Evolutionary conservation across 2,329 filamentous ascomycete genomes (phyloP).

Genomic region (Mycosphaerella sp.): DNA sequence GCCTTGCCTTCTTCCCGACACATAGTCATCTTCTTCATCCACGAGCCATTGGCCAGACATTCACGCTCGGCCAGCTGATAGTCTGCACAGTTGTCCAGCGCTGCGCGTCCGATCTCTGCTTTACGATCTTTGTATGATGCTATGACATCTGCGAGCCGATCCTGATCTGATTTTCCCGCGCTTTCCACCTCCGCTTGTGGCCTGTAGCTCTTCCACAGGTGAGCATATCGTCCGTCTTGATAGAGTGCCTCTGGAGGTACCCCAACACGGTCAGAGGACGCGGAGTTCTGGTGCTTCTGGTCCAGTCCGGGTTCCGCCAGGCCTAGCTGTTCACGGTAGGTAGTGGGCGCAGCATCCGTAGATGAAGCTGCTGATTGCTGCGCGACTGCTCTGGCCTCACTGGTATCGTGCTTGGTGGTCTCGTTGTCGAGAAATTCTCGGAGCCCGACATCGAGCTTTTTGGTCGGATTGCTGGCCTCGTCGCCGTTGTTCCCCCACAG

Average conservation of each 20-base stretch:
- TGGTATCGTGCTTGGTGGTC: constrained; percentile 57
- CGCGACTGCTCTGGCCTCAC: constrained; percentile 5
- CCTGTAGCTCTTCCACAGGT: constrained; percentile 89
- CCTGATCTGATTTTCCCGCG: constrained; percentile 65
- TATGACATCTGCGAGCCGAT: constrained; percentile 72
- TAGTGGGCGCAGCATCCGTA: constrained; percentile 26
- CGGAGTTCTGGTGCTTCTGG: constrained; percentile 20
- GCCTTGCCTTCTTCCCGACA: constrained; percentile 69
- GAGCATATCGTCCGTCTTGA: constrained; percentile 67
- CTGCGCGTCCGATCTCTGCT: constrained; percentile 67
- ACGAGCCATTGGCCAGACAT: constrained; percentile 70
- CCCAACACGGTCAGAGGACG: constrained; percentile 29
- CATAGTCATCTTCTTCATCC: constrained; percentile 65
- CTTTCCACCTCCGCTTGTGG: constrained; percentile 64
- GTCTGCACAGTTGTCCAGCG: constrained; percentile 86
- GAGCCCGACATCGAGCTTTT: constrained; percentile 73
- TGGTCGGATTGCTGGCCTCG: constrained; percentile 56
- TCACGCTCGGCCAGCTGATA: constrained; percentile 77
- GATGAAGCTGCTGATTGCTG: constrained; percentile 21
- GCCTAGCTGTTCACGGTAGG: constrained; percentile 31
- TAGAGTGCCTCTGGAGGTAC: constrained; percentile 53
- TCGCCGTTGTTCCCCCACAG: constrained; percentile 46
- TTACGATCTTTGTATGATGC: constrained; percentile 79
- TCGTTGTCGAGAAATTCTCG: constrained; percentile 80
- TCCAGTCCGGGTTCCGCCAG: constrained; percentile 19